Evolutionary conservation across 768 basidiomycete genomes (phyloP).

Genomic region (Suillus sp.): DNA sequence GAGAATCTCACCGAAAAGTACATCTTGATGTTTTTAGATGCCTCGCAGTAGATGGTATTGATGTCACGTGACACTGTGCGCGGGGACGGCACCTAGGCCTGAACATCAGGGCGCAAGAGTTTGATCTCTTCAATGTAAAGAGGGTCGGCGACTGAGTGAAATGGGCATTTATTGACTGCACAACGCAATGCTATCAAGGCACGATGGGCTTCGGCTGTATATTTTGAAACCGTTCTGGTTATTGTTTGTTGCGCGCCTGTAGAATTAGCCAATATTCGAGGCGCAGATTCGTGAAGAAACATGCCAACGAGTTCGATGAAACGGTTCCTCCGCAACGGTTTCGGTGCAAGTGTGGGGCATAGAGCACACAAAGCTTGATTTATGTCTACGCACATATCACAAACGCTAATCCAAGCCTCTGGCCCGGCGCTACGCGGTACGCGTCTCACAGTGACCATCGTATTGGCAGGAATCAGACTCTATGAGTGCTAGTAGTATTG

Average conservation of each 20-base stretch:
- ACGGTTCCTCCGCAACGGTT: background rate
- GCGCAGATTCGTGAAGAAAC: too few relatives aligned
- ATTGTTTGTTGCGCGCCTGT: background rate
- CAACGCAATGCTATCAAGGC: background rate
- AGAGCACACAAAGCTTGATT: background rate
- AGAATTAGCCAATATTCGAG: background rate
- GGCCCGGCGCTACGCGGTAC: background rate
- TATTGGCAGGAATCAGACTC: background rate
- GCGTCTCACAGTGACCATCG: background rate
- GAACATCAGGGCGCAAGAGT: too few relatives aligned
- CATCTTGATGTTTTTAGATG: background rate
- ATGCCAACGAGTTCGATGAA: background rate
- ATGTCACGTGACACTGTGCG: background rate
- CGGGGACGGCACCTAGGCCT: too few relatives aligned
- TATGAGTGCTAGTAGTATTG: background rate
- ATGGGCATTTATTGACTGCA: background rate
- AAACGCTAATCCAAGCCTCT: background rate
- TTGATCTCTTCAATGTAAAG: background rate
- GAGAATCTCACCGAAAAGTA: background rate
- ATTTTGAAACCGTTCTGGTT: background rate
- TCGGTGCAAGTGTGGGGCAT: background rate
- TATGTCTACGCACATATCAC: background rate
- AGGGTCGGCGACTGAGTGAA: background rate
- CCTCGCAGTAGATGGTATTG: background rate
- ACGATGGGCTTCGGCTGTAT: background rate